Evolutionary conservation across 169 alveolate genomes (phyloP).

Genomic region (Plasmodium reichenowi): DNA sequence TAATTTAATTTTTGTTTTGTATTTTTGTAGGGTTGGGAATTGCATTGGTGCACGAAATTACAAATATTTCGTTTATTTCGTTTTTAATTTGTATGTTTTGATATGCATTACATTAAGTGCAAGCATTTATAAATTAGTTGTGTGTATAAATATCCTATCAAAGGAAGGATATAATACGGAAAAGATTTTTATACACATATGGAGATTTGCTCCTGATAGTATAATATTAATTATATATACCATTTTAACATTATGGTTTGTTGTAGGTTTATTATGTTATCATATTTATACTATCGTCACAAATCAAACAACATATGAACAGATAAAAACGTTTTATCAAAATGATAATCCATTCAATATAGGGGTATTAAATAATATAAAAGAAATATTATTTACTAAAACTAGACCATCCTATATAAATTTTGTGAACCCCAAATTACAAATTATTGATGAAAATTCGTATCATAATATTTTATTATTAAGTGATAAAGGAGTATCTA

Average conservation of each 20-base stretch:
- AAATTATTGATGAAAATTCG: constrained; percentile 47
- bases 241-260: constrained; percentile 85
- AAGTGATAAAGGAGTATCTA: constrained; percentile 31
- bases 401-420: constrained; percentile 59
- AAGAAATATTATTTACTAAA: constrained; percentile 78
- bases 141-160: constrained; percentile 60
- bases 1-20: not conserved
- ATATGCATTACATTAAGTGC: constrained; percentile 68
- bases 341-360: constrained; percentile 85
- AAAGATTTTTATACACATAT: constrained; percentile 70
- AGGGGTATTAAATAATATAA: constrained; percentile 79
- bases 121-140: constrained; percentile 72
- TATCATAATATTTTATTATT: constrained; percentile 36
- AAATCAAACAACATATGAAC: constrained; percentile 89
- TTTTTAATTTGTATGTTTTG: constrained; percentile 75
- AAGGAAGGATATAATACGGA: constrained; percentile 37
- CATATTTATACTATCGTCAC: constrained; percentile 84
- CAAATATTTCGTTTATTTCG: constrained; percentile 81
- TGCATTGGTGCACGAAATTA: constrained; percentile 93
- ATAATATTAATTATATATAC: constrained; percentile 63
- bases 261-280: constrained; percentile 84
- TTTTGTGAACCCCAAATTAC: constrained; percentile 58
- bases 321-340: constrained; percentile 81
- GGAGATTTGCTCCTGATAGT: constrained; percentile 75
- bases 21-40: constrained; percentile 83